Evolutionary conservation across 2,329 filamentous ascomycete species (phyloP).

Genomic region (Sphaerulina vaccinii): DNA sequence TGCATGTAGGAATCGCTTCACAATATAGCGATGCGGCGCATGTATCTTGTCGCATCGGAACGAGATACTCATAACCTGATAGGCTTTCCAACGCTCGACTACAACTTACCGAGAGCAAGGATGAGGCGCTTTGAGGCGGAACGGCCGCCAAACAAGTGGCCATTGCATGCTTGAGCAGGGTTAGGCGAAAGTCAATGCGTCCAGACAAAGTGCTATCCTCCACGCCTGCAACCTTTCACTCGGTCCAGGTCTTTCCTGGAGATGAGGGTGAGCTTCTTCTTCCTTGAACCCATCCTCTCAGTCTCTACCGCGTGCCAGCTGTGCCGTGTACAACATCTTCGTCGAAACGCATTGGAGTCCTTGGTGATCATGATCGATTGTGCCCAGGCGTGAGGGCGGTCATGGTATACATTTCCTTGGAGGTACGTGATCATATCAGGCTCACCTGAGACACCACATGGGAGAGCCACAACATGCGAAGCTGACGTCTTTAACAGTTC

Average conservation of each 20-base stretch:
- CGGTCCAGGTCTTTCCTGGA: slow-evolving; percentile 10
- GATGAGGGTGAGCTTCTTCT: slow-evolving; percentile 1
- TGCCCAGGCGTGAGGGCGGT: neutral
- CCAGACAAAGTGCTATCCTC: slow-evolving; percentile 12
- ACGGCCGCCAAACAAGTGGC: slow-evolving; percentile 21
- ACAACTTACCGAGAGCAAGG: slow-evolving; percentile 5
- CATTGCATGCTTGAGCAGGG: slow-evolving; percentile 15
- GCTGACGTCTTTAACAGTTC: neutral
- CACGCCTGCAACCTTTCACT: slow-evolving; percentile 16
- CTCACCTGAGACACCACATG: slow-evolving; percentile 1
- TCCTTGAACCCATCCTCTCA: slow-evolving; percentile 14
- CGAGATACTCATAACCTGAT: neutral
- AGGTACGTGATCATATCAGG: slow-evolving; percentile 3
- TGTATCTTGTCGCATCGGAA: slow-evolving; percentile 1
- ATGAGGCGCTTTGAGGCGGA: slow-evolving; percentile 15
- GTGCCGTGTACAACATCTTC: neutral
- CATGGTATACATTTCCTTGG: slow-evolving; percentile 9
- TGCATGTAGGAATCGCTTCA: neutral
- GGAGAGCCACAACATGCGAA: neutral
- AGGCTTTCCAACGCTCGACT: slow-evolving; percentile 1
- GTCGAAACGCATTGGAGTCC: slow-evolving; percentile 4
- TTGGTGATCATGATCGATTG: slow-evolving; percentile 4
- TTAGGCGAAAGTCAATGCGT: slow-evolving; percentile 19
- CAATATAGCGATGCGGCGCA: neutral
- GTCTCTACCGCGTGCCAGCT: slow-evolving; percentile 18